Percentiles rank a stretch among this genome's conserved stretches.
Conservation (phyloP, 768 basidiomycete species). For the Leccinellum luteum region DNA sequence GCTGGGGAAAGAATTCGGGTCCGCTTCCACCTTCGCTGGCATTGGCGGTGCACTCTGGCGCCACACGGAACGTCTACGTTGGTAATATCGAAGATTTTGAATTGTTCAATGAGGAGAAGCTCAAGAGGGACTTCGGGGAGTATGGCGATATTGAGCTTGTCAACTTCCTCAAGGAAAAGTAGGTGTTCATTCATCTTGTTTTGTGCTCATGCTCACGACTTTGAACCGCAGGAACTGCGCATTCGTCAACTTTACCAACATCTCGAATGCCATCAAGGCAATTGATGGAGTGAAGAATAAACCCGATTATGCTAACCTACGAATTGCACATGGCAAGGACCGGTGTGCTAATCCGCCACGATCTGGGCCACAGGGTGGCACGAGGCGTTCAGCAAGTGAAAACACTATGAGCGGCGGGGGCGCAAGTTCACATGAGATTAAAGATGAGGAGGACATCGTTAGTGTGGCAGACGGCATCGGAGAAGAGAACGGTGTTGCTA, state of each 20-base stretch:
- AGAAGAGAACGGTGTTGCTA: constrained; percentile 24
- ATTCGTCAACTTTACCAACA: constrained; percentile 94
- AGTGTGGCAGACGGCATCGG: constrained; percentile 22
- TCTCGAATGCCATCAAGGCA: constrained; percentile 96
- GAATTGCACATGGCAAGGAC: constrained; percentile 94
- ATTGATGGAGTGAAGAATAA: constrained; percentile 93
- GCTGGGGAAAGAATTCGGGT: constrained; percentile 97
- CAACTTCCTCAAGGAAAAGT: constrained; percentile 95
- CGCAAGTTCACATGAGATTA: constrained; percentile 12
- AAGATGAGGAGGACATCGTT: constrained; percentile 26
- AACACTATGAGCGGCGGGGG: constrained; percentile 28
- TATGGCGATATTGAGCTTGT: constrained; percentile 96
- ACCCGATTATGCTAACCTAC: constrained; percentile 84
- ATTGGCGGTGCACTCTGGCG: constrained; percentile 87
- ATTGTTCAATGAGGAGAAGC: constrained; percentile 81
- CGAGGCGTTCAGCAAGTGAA: constrained; percentile 47
- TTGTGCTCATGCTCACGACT: not conserved
- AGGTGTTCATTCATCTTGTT: constrained; percentile 38
- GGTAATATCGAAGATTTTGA: constrained; percentile 97
- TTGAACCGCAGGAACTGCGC: constrained; percentile 73
- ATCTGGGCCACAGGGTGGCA: constrained; percentile 72
- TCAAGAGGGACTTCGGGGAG: constrained; percentile 92
- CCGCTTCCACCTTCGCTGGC: constrained; percentile 81
- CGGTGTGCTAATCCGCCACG: constrained; percentile 92
- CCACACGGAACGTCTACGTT: constrained; percentile 95